These are phyloP conservation scores for Dendrobium huoshanense DNA, from an alignment of 106 monocot species.

Conservation along the genomic window DNA sequence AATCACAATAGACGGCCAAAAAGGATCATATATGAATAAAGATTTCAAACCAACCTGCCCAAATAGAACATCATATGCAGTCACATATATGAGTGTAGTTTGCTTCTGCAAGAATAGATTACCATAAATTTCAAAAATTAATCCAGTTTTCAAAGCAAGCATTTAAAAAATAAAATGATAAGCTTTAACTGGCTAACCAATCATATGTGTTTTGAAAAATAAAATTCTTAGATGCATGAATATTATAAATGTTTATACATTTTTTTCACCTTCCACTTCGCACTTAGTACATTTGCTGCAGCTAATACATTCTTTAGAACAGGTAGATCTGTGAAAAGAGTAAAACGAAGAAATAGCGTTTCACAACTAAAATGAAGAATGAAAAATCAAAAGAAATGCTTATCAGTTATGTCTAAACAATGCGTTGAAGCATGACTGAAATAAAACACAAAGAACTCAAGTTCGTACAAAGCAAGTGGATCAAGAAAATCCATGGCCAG, in stretches of 20 bases:
- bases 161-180: neutral
- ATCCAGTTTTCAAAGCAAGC: neutral
- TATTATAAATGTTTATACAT: constrained; percentile 7
- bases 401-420: neutral
- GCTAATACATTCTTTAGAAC: constrained; percentile 59
- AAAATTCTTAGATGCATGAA: neutral
- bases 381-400: neutral
- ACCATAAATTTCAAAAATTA: constrained; percentile 1
- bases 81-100: constrained; percentile 68
- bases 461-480: neutral
- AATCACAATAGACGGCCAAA: neutral
- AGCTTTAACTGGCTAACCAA: neutral
- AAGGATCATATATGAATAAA: neutral
- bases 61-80: constrained; percentile 83
- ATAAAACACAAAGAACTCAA: neutral
- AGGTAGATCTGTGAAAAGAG: constrained; percentile 47
- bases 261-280: constrained; percentile 87
- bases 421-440: neutral
- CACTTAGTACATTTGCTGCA: constrained; percentile 32
- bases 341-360: neutral
- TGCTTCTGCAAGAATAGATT: constrained; percentile 60
- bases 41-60: constrained; percentile 44
- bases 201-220: neutral
- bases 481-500: neutral
- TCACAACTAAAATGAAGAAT: neutral